These are phyloP conservation scores for Cladosporium sp. DNA, from an alignment of 2,329 filamentous ascomycete genomes.

Conservation along the genomic window DNA sequence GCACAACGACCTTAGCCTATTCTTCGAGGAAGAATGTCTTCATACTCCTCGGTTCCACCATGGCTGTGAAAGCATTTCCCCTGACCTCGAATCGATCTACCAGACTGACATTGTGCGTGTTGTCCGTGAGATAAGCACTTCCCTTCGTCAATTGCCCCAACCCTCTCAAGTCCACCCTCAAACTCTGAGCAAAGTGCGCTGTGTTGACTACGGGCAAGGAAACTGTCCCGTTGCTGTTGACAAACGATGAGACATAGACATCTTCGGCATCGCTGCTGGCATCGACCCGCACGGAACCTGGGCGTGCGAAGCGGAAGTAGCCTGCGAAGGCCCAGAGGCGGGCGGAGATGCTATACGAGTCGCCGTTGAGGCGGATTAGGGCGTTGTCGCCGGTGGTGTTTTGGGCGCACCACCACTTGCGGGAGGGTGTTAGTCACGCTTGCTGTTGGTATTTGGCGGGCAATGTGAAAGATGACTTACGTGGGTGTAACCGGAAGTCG, in stretches of 20 bases:
- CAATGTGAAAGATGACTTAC: not conserved
- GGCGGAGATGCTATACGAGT: constrained; percentile 23
- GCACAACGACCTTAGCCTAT: too few species aligned
- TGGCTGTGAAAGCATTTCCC: constrained; percentile 19
- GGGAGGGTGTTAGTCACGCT: not conserved
- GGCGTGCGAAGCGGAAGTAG: constrained; percentile 30
- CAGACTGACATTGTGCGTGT: constrained; percentile 24
- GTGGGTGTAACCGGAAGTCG: constrained; percentile 18
- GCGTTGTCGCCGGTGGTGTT: constrained; percentile 17
- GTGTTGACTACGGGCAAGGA: constrained; percentile 29
- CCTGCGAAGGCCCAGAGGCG: constrained; percentile 28
- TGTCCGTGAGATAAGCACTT: constrained; percentile 27
- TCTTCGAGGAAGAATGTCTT: constrained; percentile 25
- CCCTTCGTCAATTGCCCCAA: not conserved
- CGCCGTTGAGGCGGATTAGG: constrained; percentile 24
- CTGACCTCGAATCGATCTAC: constrained; percentile 14
- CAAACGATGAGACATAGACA: constrained; percentile 25
- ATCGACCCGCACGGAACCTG: constrained; percentile 25
- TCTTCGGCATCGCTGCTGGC: constrained; percentile 21
- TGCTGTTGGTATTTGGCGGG: too few species aligned
- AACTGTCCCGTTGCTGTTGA: constrained; percentile 28
- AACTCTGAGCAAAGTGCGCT: constrained; percentile 25
- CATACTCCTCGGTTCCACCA: constrained; percentile 26
- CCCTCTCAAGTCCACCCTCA: constrained; percentile 22
- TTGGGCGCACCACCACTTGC: constrained; percentile 26